Conservation (phyloP, 202 grass and related monocot species). For the Digitaria exilis region DNA sequence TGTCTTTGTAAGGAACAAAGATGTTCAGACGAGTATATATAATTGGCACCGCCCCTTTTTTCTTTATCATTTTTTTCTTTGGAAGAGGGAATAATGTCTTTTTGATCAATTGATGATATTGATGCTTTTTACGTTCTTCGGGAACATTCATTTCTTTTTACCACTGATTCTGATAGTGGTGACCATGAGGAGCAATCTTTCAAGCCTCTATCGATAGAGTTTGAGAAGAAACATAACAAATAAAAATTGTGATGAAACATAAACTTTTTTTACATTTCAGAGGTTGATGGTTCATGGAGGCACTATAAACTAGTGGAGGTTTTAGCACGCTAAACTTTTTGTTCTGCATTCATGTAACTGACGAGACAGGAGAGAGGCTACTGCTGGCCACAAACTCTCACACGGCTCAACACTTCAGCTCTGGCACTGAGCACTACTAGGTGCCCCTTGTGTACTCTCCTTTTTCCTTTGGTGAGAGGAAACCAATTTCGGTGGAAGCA, state of each 20-base stretch:
- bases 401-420: background rate
- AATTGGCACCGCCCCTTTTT: background rate
- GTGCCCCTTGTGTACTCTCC: background rate
- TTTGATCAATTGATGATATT: background rate
- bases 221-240: background rate
- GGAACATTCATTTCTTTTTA: background rate
- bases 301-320: constrained; percentile 1
- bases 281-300: background rate
- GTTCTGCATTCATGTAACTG: background rate
- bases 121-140: background rate
- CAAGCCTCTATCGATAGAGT: background rate
- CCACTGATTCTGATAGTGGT: background rate
- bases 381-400: background rate
- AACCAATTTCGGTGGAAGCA: constrained; percentile 29
- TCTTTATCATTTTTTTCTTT: background rate
- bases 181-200: background rate
- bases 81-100: background rate
- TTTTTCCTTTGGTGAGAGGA: constrained; percentile 15
- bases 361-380: background rate
- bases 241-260: background rate
- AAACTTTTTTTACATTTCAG: background rate
- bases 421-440: background rate
- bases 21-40: constrained; percentile 11
- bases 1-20: constrained; percentile 3
- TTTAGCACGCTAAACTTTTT: background rate